Evolutionary conservation across 2,329 filamentous ascomycete genomes (phyloP).

Genomic region (Verticillium isaacii): DNA sequence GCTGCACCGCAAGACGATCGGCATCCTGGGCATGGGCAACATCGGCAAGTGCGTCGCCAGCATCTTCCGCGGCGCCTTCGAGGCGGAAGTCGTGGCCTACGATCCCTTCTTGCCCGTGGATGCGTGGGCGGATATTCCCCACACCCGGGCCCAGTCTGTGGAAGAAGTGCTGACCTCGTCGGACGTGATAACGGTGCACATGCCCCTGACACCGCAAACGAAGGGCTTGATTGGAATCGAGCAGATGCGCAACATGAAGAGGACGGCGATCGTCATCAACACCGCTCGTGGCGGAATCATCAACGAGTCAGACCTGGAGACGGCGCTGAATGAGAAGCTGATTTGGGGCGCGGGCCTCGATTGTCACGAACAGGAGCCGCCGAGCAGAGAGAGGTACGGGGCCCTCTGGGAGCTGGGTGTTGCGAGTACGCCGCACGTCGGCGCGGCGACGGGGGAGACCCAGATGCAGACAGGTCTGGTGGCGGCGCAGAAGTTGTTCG

Average conservation of each 20-base stretch:
- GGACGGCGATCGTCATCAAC: slow-evolving; percentile 32
- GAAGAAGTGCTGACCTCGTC: slow-evolving; percentile 24
- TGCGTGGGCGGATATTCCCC: slow-evolving; percentile 27
- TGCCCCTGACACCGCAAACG: slow-evolving; percentile 29
- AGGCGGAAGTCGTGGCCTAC: slow-evolving; percentile 27
- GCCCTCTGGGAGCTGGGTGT: slow-evolving; percentile 28
- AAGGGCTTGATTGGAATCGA: slow-evolving; percentile 22
- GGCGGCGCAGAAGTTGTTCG: slow-evolving; percentile 16
- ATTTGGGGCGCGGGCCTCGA: slow-evolving; percentile 35
- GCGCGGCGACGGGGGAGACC: slow-evolving; percentile 33
- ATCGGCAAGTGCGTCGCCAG: slow-evolving; percentile 29
- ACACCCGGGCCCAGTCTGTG: slow-evolving; percentile 21
- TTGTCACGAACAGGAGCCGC: slow-evolving; percentile 33
- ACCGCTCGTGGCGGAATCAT: slow-evolving; percentile 33
- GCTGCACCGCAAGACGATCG: slow-evolving; percentile 26
- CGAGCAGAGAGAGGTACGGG: slow-evolving; percentile 25
- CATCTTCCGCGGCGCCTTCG: slow-evolving; percentile 30
- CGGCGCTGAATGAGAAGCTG: slow-evolving; percentile 23
- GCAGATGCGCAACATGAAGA: slow-evolving; percentile 29
- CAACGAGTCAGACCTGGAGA: slow-evolving; percentile 27
- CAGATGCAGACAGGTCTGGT: slow-evolving; percentile 23
- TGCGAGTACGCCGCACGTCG: slow-evolving; percentile 39
- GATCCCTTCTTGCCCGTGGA: slow-evolving; percentile 26
- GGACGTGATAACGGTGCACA: slow-evolving; percentile 31
- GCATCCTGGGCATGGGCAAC: slow-evolving; percentile 33